Evolutionary conservation across 129 eudicot species (phyloP), one percentile per base, ranked within the genome.

Genomic region (Ambrosia artemisiifolia): DNA sequence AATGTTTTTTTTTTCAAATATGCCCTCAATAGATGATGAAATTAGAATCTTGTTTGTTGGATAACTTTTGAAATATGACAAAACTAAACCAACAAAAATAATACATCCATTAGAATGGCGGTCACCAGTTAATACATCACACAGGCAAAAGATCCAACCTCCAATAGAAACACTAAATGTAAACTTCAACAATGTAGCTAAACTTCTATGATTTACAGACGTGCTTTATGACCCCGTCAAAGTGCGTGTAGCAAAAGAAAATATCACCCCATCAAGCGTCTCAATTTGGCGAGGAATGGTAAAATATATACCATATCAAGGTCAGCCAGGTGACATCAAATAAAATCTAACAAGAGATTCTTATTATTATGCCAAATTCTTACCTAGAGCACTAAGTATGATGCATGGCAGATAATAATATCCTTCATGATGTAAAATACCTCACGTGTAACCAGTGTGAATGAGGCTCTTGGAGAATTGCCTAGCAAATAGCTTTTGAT

Each of bases 371-470:
- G 36, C 50, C 50, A 51, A 50, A 14, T n/a, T 34, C 35, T 50
- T 68, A 28, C 16, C n/a, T 68, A 19, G 7, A 68, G 61, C 46
- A 33, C 8, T 5, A 35, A 6, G 38, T 70, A 54, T 17, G 51
- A 17, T 11, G 16, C 64, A 11, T 34, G 51, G 34, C 18, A 18
- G 5, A 69, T 69, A 69, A 53, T 20, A 11, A 38, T 35, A 35
- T 10, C 42, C 34, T 11, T 17, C 50, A 35, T 2, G 38, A 28
- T 5, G 65, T 53, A 38, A 54, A 19, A 53, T 70, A 70, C 75
- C 75, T 70, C 75, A 6, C 64, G 64, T 36, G 65, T 9, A 70
- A 70, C 75, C 53, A 53, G 17, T 70, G 53, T 54, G 14, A 55
- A 70, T 9, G 65, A 36, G 53, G 65, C 75, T 12, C 47, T 14